Conservation (phyloP, 805 yeast species). For the Kuraishia floccosa region DNA sequence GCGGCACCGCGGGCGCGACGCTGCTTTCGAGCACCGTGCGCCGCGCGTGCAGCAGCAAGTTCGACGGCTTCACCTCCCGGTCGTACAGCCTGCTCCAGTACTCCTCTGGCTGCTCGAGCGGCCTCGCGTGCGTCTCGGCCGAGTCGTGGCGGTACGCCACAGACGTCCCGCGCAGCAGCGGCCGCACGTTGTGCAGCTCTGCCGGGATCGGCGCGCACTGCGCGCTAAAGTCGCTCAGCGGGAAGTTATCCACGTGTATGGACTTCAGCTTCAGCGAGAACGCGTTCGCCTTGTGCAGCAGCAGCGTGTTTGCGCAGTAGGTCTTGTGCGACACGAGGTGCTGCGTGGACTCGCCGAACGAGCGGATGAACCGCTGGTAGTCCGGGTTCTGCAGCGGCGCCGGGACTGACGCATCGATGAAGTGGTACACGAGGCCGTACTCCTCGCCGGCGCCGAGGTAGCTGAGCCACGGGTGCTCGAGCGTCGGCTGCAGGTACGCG, state of each 20-base stretch:
- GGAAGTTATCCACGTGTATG: conserved; percentile 31
- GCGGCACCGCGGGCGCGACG: neutral
- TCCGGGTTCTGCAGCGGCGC: conserved; percentile 28
- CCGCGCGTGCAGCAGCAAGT: neutral
- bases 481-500: conserved; percentile 25
- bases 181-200: conserved; percentile 10
- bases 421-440: conserved; percentile 57
- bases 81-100: conserved; percentile 23
- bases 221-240: conserved; percentile 20
- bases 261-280: conserved; percentile 46
- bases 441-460: conserved; percentile 18
- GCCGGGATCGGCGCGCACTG: neutral
- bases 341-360: conserved; percentile 36
- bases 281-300: conserved; percentile 43
- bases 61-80: conserved; percentile 6
- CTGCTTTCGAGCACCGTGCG: neutral
- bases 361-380: conserved; percentile 37
- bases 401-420: conserved; percentile 45
- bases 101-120: conserved; percentile 2
- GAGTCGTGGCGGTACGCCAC: too few relatives aligned
- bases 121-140: conserved; percentile 2
- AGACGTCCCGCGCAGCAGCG: conserved; percentile 17
- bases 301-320: conserved; percentile 49
- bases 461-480: conserved; percentile 12
- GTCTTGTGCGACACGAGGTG: conserved; percentile 70